phyloP scores from a whole-genome alignment of 345 rosid genomes.

The Brassica nigra region DNA sequence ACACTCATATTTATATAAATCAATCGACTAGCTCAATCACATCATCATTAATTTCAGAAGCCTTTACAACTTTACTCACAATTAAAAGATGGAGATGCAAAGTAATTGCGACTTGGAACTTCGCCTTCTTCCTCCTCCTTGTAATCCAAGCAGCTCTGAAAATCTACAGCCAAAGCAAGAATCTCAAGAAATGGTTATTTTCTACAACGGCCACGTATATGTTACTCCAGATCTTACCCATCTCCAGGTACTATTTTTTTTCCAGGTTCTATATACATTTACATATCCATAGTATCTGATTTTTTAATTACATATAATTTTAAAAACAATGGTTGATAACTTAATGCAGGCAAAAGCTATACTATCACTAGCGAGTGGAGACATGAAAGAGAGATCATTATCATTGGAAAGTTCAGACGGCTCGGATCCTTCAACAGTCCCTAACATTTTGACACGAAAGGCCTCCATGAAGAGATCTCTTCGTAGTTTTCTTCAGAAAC shows the following conservation, averaged over 20 bases:
- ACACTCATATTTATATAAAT: background rate
- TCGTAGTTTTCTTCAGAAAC: conserved; percentile 29
- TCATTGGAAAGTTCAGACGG: background rate
- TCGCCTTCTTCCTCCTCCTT: conserved; percentile 18
- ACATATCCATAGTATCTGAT: background rate
- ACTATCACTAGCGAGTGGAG: conserved; percentile 26
- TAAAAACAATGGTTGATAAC: background rate
- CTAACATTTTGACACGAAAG: conserved; percentile 5
- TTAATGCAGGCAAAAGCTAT: conserved; percentile 18
- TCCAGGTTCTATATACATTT: background rate
- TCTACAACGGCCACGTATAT: conserved; percentile 27
- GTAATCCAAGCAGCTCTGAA: background rate
- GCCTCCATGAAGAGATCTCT: conserved; percentile 36
- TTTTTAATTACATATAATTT: background rate
- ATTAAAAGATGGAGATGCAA: conserved; percentile 26
- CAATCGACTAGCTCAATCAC: conserved; percentile 8
- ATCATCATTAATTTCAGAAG: background rate
- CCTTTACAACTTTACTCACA: background rate
- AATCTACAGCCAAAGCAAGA: conserved; percentile 9
- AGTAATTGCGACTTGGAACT: conserved; percentile 36
- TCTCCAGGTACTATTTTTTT: conserved; percentile 2
- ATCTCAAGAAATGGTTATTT: conserved; percentile 21
- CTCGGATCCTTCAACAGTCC: background rate
- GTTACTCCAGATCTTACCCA: conserved; percentile 23
- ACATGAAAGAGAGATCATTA: background rate